Conservation (phyloP, 2,329 filamentous ascomycete species). For the Fusarium hainanense region DNA sequence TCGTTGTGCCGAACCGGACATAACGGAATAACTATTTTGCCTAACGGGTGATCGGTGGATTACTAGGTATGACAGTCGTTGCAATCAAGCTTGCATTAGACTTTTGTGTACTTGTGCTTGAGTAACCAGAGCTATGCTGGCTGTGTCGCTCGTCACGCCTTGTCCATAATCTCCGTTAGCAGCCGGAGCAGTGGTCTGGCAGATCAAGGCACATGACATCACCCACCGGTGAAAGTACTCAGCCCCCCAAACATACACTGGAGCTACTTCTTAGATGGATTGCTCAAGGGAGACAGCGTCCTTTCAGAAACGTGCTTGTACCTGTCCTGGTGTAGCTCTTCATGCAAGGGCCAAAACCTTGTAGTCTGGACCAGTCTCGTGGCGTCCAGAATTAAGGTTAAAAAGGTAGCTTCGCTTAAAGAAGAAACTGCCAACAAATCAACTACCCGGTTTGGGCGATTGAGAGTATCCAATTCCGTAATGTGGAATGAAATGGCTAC, state of each 20-base stretch:
- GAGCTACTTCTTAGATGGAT: not conserved
- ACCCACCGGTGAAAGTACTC: not conserved
- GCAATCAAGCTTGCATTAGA: not conserved
- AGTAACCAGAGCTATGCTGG: not conserved
- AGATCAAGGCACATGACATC: not conserved
- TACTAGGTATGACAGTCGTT: not conserved
- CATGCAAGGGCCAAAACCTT: not conserved
- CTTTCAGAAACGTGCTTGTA: not conserved
- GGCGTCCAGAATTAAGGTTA: constrained; percentile 19
- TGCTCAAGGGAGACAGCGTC: constrained; percentile 1
- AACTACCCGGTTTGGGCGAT: not conserved
- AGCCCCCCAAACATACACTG: not conserved
- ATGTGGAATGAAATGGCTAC: not conserved
- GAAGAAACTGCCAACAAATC: not conserved
- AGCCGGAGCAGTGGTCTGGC: not conserved
- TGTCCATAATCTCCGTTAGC: not conserved
- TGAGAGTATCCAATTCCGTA: not conserved
- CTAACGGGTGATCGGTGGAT: not conserved
- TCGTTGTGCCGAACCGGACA: not conserved
- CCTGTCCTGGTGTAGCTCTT: not conserved
- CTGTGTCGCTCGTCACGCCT: not conserved
- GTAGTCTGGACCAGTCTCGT: constrained; percentile 10
- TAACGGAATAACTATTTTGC: not conserved
- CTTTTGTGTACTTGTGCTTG: not conserved
- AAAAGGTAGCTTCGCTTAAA: constrained; percentile 14